phyloP scores from a whole-genome alignment of 306 rosid species.

The cucumber (Cucumis sativus) region DNA sequence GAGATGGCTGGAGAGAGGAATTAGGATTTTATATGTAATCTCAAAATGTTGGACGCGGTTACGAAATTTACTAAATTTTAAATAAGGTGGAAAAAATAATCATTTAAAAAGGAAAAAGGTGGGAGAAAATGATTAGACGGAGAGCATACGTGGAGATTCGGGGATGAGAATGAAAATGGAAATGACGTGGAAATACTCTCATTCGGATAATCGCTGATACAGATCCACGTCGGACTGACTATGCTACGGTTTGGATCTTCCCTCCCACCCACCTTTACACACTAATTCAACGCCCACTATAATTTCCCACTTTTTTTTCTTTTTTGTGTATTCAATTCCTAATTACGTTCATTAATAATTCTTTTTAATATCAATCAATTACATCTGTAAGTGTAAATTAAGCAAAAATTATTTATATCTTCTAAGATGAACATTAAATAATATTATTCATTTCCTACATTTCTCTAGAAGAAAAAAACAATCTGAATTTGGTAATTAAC shows the following conservation, averaged over 20 bases:
- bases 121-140: neutral
- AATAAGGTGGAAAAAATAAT: neutral
- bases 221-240: constrained; percentile 5
- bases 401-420: too few relatives aligned
- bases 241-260: neutral
- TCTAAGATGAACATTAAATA: too few relatives aligned
- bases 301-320: neutral
- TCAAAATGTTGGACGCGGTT: neutral
- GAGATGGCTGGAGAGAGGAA: neutral
- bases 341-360: too few relatives aligned
- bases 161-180: neutral
- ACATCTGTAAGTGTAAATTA: too few relatives aligned
- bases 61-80: too few relatives aligned
- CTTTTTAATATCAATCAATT: too few relatives aligned
- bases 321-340: too few relatives aligned
- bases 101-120: too few relatives aligned
- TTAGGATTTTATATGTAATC: neutral
- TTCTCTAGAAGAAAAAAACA: too few relatives aligned
- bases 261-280: neutral
- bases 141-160: neutral
- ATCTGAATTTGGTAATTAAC: too few relatives aligned
- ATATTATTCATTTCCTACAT: too few relatives aligned
- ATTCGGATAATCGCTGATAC: constrained; percentile 3
- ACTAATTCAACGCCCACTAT: neutral
- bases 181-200: neutral